Evolutionary conservation across 306 rosid species (phyloP), one percentile per base, ranked within the genome.

Genomic region (Inga oerstediana): DNA sequence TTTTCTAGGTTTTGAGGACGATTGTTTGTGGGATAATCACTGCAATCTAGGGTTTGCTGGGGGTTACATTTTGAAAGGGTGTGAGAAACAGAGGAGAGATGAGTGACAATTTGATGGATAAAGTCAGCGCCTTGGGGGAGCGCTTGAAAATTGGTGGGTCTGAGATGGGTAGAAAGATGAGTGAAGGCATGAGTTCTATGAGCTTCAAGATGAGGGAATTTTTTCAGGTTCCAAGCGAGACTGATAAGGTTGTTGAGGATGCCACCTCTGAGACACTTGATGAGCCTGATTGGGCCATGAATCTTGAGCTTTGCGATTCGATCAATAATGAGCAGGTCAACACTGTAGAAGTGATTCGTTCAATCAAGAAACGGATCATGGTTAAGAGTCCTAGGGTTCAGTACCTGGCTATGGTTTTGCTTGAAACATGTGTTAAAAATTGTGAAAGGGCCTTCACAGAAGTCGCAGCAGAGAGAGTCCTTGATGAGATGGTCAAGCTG

Each of bases 381-480:
- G 4, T 89, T 67, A 94, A 91, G 84, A 97, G 81, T 76, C 95
- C 99, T 19, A 87, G 97, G 91, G 88, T 92, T 85, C 99, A 97
- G 93, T 94, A 92, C 83, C 84, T 97, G 46, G 79, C 97, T n/a
- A n/a, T 97, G 81, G 92, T 92, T 54, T 87, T 97, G 80, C 98
- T 97, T 34, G 99, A 97, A 83, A 88, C 99, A 0, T 61, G 81
- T 77, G 98, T 97, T 54, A 97, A 97, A 81, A 97, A 97, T 77
- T 97, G 99, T 82, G 98, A 97, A 74, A 94, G 91, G 91, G 97
- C 97, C 15, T 97, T 97, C 92, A 92, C 99, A 0, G 99, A 97
- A 82, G 93, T 97, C 75, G 99, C 99, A 32, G 93, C 97, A 0
- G 99, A 97, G 87, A 89, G 93, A 72, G 93, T 97, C 64, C 99